phyloP scores from a whole-genome alignment of 306 rosid species.

The Sicyos baderoa region DNA sequence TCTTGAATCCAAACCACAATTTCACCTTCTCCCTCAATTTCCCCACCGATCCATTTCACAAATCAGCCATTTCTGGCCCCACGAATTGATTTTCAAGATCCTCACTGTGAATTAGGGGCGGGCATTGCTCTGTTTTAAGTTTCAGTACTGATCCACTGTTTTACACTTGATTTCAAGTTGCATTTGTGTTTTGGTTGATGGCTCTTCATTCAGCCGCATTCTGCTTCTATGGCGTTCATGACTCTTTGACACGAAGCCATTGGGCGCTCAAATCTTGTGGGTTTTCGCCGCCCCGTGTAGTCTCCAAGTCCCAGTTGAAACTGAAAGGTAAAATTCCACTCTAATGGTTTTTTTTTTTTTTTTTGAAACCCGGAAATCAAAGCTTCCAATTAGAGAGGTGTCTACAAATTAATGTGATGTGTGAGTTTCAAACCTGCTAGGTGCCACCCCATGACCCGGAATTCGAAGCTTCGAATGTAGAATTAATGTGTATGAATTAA shows the following conservation, averaged over 20 bases:
- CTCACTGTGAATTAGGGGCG: too few relatives aligned
- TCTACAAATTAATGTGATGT: too few relatives aligned
- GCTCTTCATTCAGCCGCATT: slow-evolving; percentile 54
- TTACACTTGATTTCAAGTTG: not conserved
- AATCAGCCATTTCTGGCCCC: not conserved
- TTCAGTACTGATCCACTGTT: slow-evolving; percentile 3
- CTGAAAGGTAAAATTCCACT: slow-evolving; percentile 29
- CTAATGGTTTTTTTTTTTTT: too few relatives aligned
- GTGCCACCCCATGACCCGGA: too few relatives aligned
- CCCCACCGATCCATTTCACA: not conserved
- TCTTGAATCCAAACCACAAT: not conserved
- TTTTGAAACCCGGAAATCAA: too few relatives aligned
- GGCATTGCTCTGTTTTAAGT: not conserved
- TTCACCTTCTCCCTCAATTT: not conserved
- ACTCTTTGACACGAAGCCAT: slow-evolving; percentile 32
- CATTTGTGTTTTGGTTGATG: slow-evolving; percentile 34
- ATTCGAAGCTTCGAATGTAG: too few relatives aligned
- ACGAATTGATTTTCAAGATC: too few relatives aligned
- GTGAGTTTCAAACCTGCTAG: too few relatives aligned
- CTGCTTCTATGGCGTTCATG: slow-evolving; percentile 27
- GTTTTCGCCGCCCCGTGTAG: slow-evolving; percentile 27
- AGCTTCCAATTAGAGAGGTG: too few relatives aligned
- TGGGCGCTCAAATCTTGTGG: slow-evolving; percentile 31
- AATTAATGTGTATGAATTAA: too few relatives aligned
- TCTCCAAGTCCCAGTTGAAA: slow-evolving; percentile 31